phyloP scores from a whole-genome alignment of 495 filamentous ascomycete genomes.

The Podospora fimiseda region DNA sequence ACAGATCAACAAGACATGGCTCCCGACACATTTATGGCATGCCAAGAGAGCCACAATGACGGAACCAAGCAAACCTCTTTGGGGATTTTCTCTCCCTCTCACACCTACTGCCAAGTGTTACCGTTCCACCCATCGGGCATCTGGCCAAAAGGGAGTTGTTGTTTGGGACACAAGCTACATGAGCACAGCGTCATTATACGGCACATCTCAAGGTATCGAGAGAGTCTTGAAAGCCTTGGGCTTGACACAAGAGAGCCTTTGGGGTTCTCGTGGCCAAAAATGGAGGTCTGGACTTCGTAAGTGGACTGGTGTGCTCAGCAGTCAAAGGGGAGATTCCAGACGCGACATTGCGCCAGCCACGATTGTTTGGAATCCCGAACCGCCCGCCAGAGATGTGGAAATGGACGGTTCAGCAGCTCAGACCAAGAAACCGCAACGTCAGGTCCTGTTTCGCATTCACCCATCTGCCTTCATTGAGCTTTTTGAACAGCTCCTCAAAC shows the following conservation, averaged over 20 bases:
- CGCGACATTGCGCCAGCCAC: constrained; percentile 68
- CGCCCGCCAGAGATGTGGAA: constrained; percentile 1
- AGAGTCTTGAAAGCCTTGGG: constrained; percentile 59
- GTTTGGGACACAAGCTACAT: constrained; percentile 97
- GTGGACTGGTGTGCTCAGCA: constrained; percentile 60
- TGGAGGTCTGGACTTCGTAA: constrained; percentile 69
- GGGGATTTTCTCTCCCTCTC: constrained; percentile 81
- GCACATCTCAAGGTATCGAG: constrained; percentile 54
- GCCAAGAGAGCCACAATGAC: constrained; percentile 89
- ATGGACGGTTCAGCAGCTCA: constrained; percentile 13
- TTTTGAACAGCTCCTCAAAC: constrained; percentile 68
- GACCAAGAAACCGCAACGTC: constrained; percentile 42
- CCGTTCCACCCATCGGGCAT: constrained; percentile 78
- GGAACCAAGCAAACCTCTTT: constrained; percentile 66
- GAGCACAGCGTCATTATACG: constrained; percentile 75
- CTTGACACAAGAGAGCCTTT: constrained; percentile 50
- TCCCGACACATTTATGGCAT: constrained; percentile 92
- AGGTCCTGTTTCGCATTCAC: constrained; percentile 71
- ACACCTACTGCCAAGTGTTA: constrained; percentile 86
- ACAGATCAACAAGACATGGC: constrained; percentile 84
- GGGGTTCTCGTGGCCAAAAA: constrained; percentile 57
- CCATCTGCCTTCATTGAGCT: constrained; percentile 81
- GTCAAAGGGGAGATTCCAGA: constrained; percentile 47
- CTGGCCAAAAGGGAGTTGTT: constrained; percentile 48
- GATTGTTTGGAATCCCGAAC: constrained; percentile 58